These are phyloP conservation scores for Tephrocybe sp. DNA, from an alignment of 768 basidiomycete genomes.

Conservation along the genomic window DNA sequence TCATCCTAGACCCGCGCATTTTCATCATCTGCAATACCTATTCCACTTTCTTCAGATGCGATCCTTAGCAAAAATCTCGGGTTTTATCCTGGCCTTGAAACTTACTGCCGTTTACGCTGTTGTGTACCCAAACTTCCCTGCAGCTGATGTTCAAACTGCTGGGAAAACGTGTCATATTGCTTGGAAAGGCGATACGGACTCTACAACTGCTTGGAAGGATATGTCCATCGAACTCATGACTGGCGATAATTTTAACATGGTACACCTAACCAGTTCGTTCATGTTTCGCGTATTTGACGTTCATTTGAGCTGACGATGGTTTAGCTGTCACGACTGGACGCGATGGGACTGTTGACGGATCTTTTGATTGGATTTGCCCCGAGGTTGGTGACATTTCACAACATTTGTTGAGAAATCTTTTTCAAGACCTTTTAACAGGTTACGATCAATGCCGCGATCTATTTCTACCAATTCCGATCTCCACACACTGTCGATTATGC, in stretches of 20 bases:
- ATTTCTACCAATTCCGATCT: slow-evolving; percentile 79
- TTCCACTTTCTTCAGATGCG: too few species aligned
- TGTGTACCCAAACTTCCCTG: slow-evolving; percentile 58
- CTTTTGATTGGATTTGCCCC: slow-evolving; percentile 60
- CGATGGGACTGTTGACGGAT: slow-evolving; percentile 57
- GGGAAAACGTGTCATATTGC: slow-evolving; percentile 52
- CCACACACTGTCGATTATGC: slow-evolving; percentile 35
- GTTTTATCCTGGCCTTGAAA: slow-evolving; percentile 18
- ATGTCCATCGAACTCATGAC: slow-evolving; percentile 82
- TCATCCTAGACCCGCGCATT: too few species aligned
- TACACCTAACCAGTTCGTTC: slow-evolving; percentile 59
- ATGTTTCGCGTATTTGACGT: background rate
- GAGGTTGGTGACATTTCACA: slow-evolving; percentile 29
- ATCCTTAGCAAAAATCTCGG: background rate
- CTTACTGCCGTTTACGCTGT: slow-evolving; percentile 46
- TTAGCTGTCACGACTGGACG: slow-evolving; percentile 57
- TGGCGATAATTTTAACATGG: slow-evolving; percentile 69
- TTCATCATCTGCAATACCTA: too few species aligned
- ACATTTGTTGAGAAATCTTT: background rate
- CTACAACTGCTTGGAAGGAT: slow-evolving; percentile 59
- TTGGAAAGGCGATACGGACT: slow-evolving; percentile 58
- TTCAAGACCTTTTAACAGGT: slow-evolving; percentile 39
- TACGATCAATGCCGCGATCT: slow-evolving; percentile 60
- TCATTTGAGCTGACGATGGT: background rate
- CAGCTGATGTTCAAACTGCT: slow-evolving; percentile 52